A percentile compares a stretch with the other conserved stretches of the same genome.
These are phyloP conservation scores for Hypoxylon rubiginosum DNA, from an alignment of 2,329 filamentous ascomycete genomes.

Conservation along the genomic window DNA sequence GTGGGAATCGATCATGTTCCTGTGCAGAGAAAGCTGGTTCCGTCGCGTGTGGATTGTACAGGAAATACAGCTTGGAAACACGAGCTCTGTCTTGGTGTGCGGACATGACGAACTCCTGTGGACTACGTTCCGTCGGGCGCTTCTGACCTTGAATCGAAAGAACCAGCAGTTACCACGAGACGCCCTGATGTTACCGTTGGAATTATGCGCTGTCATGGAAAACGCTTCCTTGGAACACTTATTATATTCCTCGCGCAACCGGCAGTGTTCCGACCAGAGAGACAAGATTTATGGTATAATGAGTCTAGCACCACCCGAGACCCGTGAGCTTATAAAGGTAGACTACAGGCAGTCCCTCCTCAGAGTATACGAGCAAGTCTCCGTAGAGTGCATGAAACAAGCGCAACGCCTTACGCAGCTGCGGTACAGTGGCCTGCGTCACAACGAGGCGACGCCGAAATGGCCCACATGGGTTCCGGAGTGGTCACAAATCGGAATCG, in stretches of 20 bases:
- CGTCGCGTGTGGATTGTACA: constrained; percentile 40
- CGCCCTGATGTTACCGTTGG: background rate
- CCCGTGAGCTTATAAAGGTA: constrained; percentile 10
- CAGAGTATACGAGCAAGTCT: constrained; percentile 27
- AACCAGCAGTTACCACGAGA: background rate
- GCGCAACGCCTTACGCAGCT: constrained; percentile 12
- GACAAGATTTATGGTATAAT: constrained; percentile 42
- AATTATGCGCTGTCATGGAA: background rate
- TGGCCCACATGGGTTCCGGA: constrained; percentile 39
- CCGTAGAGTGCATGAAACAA: constrained; percentile 8
- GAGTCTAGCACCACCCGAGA: constrained; percentile 15
- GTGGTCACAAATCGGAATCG: constrained; percentile 11
- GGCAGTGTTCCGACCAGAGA: constrained; percentile 20
- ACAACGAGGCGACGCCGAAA: background rate
- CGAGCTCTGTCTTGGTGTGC: constrained; percentile 31
- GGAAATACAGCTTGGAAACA: constrained; percentile 37
- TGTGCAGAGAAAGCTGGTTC: constrained; percentile 22
- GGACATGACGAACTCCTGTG: constrained; percentile 35
- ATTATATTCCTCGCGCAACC: background rate
- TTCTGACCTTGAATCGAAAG: constrained; percentile 15
- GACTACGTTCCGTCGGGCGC: constrained; percentile 30
- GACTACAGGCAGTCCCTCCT: constrained; percentile 20
- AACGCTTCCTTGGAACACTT: background rate
- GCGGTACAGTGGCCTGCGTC: constrained; percentile 1
- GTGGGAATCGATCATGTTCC: constrained; percentile 14